Percentiles rank a stretch among this genome's conserved stretches.
Evolutionary conservation across 805 yeast species (phyloP).

Genomic region (Zygoascus biomembranicola): DNA sequence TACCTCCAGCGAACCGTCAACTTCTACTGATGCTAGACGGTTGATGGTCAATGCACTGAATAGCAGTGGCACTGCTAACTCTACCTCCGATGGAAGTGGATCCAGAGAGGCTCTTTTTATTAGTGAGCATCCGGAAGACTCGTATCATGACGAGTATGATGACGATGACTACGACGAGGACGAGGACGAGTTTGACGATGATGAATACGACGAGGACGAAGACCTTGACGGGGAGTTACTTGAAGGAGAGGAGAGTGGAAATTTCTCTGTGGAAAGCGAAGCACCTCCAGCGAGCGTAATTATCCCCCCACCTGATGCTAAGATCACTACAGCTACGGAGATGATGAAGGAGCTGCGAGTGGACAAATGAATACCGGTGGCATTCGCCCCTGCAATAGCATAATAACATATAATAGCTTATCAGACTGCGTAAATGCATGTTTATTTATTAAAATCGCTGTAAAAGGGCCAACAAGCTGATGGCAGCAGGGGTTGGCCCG

Average conservation of each 20-base stretch:
- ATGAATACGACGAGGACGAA: conserved; percentile 9
- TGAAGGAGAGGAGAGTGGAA: neutral
- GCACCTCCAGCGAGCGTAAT: no score
- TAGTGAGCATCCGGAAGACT: conserved; percentile 6
- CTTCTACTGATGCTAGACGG: neutral
- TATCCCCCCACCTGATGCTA: neutral
- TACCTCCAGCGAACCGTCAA: neutral
- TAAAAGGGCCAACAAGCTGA: no score
- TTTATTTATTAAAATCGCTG: no score
- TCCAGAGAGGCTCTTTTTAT: neutral
- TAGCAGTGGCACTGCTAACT: neutral
- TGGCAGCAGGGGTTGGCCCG: no score
- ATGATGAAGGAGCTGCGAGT: conserved; percentile 2
- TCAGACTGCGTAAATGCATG: no score
- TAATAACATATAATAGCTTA: no score
- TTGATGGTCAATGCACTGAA: neutral
- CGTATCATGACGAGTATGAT: conserved; percentile 12
- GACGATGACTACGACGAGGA: conserved; percentile 13
- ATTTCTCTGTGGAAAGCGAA: no score
- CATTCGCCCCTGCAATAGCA: no score
- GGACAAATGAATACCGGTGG: neutral
- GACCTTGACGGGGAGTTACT: conserved; percentile 6
- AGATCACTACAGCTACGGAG: conserved; percentile 5
- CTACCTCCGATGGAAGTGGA: neutral
- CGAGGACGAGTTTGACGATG: conserved; percentile 10